Base-by-base conservation (phyloP, 1,139 yeast genomes). In the Magnusiomyces clavatus region DNA sequence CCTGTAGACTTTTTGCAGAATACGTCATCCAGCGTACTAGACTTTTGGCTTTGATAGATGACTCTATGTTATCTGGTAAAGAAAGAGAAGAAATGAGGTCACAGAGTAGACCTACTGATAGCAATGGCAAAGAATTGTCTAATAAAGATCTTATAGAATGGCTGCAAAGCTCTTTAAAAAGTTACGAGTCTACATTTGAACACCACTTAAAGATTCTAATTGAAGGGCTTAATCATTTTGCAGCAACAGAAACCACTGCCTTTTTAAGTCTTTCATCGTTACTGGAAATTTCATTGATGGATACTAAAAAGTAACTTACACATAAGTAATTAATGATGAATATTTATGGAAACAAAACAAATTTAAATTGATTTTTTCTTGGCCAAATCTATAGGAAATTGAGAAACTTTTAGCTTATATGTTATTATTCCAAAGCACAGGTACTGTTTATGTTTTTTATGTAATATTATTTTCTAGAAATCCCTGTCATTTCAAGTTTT, bases 171-270 rank as follows among this genome's bases (percentile, higher is more conserved):
- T 74, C 78, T 39, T 66, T 84, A 54, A 70, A 71, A 44, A 77
- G 75, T 50, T 81, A 81, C 61, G 77, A 76, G 54, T 76, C 75
- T 51, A 72, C 74, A 17, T 85, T 84, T 63, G 77, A 78, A 49
- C 76, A 75, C 51, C 75, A 77, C 47, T 64, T 83, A 51, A 71
- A 74, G 43, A 80, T 77, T 34, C 75, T 85, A 54, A 74, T 81
- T 61, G 75, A 74, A 31, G 77, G 80, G 2, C 69, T 84, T 54
- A 76, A 76, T 55, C 75, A 74, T 51, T 76, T 75, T 56, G 88
- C 89, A 1, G 86, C 82, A 53, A 68, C 78, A 2, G 89, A 84
- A 56, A 80, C 83, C 47, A 77, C 81, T 42, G 77, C 75, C 50
- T 72, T 83, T 53, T 67, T 80, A 51, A 70, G 73, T 11, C 69